A percentile compares a stretch with the other conserved stretches of the same genome.
Evolutionary conservation across 331 rosid species (phyloP).

Genomic region (Pyrus hybrid): DNA sequence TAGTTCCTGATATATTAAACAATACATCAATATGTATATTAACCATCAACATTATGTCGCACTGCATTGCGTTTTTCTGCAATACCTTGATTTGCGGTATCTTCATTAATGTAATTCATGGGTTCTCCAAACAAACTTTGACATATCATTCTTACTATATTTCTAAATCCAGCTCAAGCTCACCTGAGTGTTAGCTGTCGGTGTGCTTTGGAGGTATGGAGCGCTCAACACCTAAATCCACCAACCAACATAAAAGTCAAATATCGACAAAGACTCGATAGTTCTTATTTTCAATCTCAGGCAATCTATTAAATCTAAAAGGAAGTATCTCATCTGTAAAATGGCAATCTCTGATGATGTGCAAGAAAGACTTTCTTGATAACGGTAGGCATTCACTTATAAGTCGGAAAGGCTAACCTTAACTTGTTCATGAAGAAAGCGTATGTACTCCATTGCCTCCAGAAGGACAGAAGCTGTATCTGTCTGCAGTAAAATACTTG

Average conservation of each 20-base stretch:
- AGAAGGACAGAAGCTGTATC: constrained; percentile 92
- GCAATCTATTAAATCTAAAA: not conserved
- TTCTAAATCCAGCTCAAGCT: constrained; percentile 16
- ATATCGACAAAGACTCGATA: not conserved
- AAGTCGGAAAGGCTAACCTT: constrained; percentile 41
- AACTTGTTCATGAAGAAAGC: constrained; percentile 92
- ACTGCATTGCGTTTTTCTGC: no score
- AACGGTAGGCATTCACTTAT: not conserved
- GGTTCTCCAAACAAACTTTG: not conserved
- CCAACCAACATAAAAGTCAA: constrained; percentile 10
- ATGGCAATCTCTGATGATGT: no score
- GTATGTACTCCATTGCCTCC: constrained; percentile 91
- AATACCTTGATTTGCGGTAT: no score
- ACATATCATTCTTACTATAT: not conserved
- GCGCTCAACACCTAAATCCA: constrained; percentile 79
- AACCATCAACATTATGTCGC: not conserved
- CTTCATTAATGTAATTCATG: not conserved
- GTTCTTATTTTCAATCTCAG: not conserved
- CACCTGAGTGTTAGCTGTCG: constrained; percentile 57
- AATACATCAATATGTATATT: not conserved
- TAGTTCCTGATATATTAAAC: constrained; percentile 32
- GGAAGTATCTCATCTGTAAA: no score
- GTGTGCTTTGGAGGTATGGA: constrained; percentile 69
- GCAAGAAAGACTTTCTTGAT: no score
- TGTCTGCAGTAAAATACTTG: constrained; percentile 54